phyloP scores from a whole-genome alignment of 495 filamentous ascomycete species.

The Penicillium robsamsonii region DNA sequence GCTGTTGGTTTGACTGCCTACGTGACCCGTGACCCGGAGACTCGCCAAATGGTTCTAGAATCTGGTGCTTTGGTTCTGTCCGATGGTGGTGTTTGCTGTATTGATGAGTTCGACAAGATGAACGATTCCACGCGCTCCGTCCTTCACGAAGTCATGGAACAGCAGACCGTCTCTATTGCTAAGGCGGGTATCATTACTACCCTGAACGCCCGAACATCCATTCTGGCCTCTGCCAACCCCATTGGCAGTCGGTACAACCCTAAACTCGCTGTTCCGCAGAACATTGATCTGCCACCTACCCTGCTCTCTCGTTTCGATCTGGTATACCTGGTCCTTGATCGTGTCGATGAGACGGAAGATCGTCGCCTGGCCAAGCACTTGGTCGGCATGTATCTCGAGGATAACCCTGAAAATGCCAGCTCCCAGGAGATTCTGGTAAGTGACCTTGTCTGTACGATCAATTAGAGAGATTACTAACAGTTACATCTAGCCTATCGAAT shows the following conservation, averaged over 20 bases:
- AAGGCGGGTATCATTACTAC: constrained; percentile 99
- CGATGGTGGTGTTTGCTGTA: constrained; percentile 96
- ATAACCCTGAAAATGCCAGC: constrained; percentile 83
- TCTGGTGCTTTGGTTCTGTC: constrained; percentile 93
- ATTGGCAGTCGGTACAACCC: constrained; percentile 98
- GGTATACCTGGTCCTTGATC: constrained; percentile 93
- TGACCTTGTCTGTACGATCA: constrained; percentile 13
- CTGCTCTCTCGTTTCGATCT: constrained; percentile 93
- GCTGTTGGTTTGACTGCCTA: constrained; percentile 99
- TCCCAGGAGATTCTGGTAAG: constrained; percentile 74
- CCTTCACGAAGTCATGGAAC: constrained; percentile 99
- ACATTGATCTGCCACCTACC: constrained; percentile 95
- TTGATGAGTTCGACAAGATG: constrained; percentile 99
- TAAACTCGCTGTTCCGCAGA: constrained; percentile 91
- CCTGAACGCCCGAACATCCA: constrained; percentile 88
- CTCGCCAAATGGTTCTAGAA: constrained; percentile 91
- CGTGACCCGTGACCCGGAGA: constrained; percentile 91
- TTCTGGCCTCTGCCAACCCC: constrained; percentile 94
- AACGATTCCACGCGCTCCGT: constrained; percentile 92
- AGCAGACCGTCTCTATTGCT: constrained; percentile 97
- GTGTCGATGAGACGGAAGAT: constrained; percentile 83
- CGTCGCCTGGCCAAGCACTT: constrained; percentile 87
- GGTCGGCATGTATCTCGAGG: constrained; percentile 95
- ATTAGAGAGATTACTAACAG: constrained; percentile 10
- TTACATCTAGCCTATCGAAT: constrained; percentile 73